These are phyloP conservation scores for Wickerhamomyces alni DNA, from an alignment of 805 yeast species.

Conservation along the genomic window DNA sequence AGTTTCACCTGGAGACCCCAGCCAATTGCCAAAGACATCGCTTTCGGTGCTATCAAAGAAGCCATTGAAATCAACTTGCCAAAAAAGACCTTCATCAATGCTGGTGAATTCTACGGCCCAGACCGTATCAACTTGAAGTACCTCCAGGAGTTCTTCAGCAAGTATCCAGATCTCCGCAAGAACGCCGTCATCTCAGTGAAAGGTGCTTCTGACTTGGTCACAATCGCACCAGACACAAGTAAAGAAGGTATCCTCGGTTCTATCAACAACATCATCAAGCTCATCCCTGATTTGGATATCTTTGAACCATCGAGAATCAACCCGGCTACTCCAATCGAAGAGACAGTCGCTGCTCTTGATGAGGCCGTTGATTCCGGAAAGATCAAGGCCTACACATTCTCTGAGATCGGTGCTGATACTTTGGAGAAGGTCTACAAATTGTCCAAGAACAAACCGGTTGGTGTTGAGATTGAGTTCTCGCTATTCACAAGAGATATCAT, in stretches of 20 bases:
- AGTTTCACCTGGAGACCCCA: conserved; percentile 63
- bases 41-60: conserved; percentile 46
- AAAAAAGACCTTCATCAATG: conserved; percentile 53
- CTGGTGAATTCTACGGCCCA: conserved; percentile 76
- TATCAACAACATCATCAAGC: conserved; percentile 36
- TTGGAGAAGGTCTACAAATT: conserved; percentile 52
- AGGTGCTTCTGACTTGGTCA: conserved; percentile 45
- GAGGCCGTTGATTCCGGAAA: conserved; percentile 57
- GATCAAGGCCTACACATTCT: conserved; percentile 65
- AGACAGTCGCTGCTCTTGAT: conserved; percentile 49
- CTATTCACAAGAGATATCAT: conserved; percentile 59
- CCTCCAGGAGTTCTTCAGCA: conserved; percentile 50
- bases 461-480: conserved; percentile 78
- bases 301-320: conserved; percentile 76
- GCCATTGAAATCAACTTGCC: conserved; percentile 37
- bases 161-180: conserved; percentile 48
- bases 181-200: conserved; percentile 61
- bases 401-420: conserved; percentile 64
- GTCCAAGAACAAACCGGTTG: conserved; percentile 45
- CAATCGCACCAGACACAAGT: conserved; percentile 42
- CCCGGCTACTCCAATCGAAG: conserved; percentile 47
- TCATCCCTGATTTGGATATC: conserved; percentile 45
- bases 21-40: conserved; percentile 48
- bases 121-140: conserved; percentile 47
- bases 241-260: conserved; percentile 40